Conservation (phyloP, 2,329 filamentous ascomycete genomes). For the Aphanoascus verrucosus region DNA sequence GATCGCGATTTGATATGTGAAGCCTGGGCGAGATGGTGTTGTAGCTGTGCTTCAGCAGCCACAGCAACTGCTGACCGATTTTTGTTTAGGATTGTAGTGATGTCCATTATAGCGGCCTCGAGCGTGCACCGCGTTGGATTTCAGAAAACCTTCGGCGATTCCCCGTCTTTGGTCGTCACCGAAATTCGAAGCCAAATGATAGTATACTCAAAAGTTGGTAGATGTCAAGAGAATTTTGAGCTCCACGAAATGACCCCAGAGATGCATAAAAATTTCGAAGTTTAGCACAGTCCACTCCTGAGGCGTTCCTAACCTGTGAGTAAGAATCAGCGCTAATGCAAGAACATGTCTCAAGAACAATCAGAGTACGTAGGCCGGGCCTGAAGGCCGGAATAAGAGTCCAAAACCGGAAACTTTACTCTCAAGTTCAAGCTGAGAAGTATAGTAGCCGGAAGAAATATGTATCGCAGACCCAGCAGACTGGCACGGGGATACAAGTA, state of each 20-base stretch:
- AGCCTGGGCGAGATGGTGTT: slow-evolving; percentile 35
- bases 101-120: slow-evolving; percentile 35
- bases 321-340: not conserved
- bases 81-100: slow-evolving; percentile 43
- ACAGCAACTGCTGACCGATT: slow-evolving; percentile 37
- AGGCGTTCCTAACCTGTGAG: not conserved
- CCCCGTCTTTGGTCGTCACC: not conserved
- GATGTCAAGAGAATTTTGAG: not conserved
- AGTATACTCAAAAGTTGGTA: not conserved
- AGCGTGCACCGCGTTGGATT: not conserved
- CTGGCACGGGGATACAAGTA: not conserved
- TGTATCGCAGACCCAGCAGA: not conserved
- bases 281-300: not conserved
- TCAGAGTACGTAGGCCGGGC: not conserved
- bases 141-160: too few species aligned
- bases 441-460: not conserved
- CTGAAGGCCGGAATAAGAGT: not conserved
- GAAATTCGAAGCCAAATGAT: not conserved
- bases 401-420: not conserved
- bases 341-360: slow-evolving; percentile 1
- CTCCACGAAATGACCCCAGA: not conserved
- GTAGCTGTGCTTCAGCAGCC: slow-evolving; percentile 35
- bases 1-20: slow-evolving; percentile 29
- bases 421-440: not conserved
- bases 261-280: slow-evolving; percentile 2